Percentiles rank a stretch among this genome's conserved stretches.
Evolutionary conservation across 1,139 yeast genomes (phyloP).

Genomic region (Wickerhamiella infanticola): DNA sequence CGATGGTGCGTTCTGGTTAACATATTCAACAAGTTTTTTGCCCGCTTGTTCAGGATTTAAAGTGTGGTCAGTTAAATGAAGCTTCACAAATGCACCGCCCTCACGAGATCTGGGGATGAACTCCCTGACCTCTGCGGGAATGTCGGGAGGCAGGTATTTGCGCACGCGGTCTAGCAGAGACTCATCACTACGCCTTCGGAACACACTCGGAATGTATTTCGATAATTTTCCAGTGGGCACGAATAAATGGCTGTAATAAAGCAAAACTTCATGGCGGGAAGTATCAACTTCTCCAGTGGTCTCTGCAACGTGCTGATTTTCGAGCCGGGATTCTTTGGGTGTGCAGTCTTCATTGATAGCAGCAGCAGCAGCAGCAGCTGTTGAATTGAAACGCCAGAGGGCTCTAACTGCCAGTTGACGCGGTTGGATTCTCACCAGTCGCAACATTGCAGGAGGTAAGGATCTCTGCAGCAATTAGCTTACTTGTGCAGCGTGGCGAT

Average conservation of each 20-base stretch:
- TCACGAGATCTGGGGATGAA: constrained; percentile 63
- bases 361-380: not conserved
- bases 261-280: not conserved
- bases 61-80: constrained; percentile 20
- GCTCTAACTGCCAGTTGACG: not conserved
- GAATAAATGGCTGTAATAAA: not conserved
- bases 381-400: not conserved
- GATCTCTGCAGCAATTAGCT: too few species aligned
- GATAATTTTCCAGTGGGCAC: constrained; percentile 9
- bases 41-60: constrained; percentile 10
- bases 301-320: not conserved
- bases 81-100: constrained; percentile 86
- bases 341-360: not conserved
- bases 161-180: constrained; percentile 10
- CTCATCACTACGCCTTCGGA: constrained; percentile 8
- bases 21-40: constrained; percentile 1
- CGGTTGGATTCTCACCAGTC: too few species aligned
- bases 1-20: constrained; percentile 12
- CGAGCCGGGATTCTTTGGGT: not conserved
- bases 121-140: constrained; percentile 32
- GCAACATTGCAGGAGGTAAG: too few species aligned
- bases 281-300: not conserved
- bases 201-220: constrained; percentile 8
- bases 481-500: too few species aligned
- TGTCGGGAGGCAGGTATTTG: constrained; percentile 27